Evolutionary conservation across 2,329 filamentous ascomycete genomes (phyloP).

Genomic region (Trichoderma polysporum): DNA sequence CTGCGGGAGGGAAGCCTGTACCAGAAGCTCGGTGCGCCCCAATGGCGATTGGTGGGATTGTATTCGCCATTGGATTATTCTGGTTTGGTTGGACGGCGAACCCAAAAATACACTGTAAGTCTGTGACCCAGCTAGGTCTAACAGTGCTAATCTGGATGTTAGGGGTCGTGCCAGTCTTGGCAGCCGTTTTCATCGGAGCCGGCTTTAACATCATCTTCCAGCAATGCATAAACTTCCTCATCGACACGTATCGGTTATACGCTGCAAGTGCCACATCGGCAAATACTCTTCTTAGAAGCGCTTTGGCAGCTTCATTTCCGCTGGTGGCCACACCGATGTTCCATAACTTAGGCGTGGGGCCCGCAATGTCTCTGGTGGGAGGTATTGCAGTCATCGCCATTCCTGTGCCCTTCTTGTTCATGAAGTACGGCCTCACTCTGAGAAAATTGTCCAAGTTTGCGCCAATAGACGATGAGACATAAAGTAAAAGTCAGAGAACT

Average conservation of each 20-base stretch:
- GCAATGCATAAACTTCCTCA: conserved; percentile 52
- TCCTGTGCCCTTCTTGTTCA: conserved; percentile 15
- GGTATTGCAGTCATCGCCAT: not conserved
- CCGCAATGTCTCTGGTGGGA: conserved; percentile 49
- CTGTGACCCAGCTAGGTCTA: too few species aligned
- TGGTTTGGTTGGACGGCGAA: conserved; percentile 60
- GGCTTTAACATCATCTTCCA: conserved; percentile 50
- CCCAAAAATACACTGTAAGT: conserved; percentile 27
- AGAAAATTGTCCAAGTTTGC: too few species aligned
- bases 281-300: conserved; percentile 57
- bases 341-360: not conserved
- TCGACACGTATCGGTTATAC: conserved; percentile 54
- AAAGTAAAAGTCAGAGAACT: too few species aligned
- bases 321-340: conserved; percentile 45
- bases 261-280: conserved; percentile 64
- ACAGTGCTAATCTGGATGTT: too few species aligned
- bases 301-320: conserved; percentile 59
- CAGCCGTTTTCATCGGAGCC: too few species aligned
- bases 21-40: conserved; percentile 60
- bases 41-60: conserved; percentile 52
- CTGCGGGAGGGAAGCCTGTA: conserved; percentile 42
- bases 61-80: conserved; percentile 59
- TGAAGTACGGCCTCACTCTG: too few species aligned
- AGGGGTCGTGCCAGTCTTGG: too few species aligned
- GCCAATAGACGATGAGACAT: too few species aligned